phyloP scores from a whole-genome alignment of 1,284 basidiomycete genomes.

The Cryptococcus sp. region DNA sequence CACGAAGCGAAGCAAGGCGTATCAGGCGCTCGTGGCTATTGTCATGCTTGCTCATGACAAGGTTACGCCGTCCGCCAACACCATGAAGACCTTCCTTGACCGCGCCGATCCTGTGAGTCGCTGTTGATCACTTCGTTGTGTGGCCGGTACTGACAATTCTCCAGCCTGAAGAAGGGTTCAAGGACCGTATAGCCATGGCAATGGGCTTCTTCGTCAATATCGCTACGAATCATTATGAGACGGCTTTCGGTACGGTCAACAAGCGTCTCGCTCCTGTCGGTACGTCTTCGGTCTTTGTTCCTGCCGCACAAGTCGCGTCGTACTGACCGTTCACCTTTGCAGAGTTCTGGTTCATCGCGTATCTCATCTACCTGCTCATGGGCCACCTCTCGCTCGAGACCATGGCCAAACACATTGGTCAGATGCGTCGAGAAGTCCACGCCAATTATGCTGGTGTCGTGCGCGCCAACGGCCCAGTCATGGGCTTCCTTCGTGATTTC shows the following conservation, averaged over 20 bases:
- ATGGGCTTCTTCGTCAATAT: constrained; percentile 40
- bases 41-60: constrained; percentile 24
- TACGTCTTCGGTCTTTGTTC: constrained; percentile 23
- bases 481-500: constrained; percentile 19
- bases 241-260: constrained; percentile 31
- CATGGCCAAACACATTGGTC: constrained; percentile 35
- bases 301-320: not conserved
- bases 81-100: constrained; percentile 22
- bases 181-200: constrained; percentile 31
- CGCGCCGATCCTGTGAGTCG: constrained; percentile 28
- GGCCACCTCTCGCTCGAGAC: constrained; percentile 21
- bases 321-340: constrained; percentile 4
- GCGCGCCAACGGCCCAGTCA: constrained; percentile 28
- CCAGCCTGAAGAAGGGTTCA: constrained; percentile 34
- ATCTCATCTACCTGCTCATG: constrained; percentile 41
- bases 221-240: constrained; percentile 26
- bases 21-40: constrained; percentile 33
- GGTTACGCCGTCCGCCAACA: constrained; percentile 3
- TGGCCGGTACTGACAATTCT: not conserved
- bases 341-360: constrained; percentile 44
- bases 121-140: not conserved
- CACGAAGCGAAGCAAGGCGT: constrained; percentile 28
- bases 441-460: constrained; percentile 26
- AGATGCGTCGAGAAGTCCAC: constrained; percentile 36
- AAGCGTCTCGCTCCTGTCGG: constrained; percentile 45